A percentile compares a stretch with the other conserved stretches of the same genome.
Conservation (phyloP, 2,329 filamentous ascomycete genomes). For the Metarhizium brunneum region DNA sequence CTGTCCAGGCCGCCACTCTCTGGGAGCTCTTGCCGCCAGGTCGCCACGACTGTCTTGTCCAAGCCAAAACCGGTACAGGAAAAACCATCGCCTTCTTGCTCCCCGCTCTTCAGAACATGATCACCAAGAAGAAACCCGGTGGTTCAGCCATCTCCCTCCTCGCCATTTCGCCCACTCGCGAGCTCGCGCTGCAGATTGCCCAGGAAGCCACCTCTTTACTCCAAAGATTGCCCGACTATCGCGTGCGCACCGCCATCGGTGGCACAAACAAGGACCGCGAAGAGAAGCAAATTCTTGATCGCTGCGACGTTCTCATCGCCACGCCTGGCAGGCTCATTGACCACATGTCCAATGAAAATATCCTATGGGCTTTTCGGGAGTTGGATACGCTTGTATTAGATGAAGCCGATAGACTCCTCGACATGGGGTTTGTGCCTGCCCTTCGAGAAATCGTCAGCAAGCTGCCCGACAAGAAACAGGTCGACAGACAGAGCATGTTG, state of each 20-base stretch:
- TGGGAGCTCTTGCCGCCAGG: conserved; percentile 35
- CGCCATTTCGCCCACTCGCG: conserved; percentile 62
- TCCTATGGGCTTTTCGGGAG: conserved; percentile 54
- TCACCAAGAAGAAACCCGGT: conserved; percentile 30
- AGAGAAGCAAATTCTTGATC: conserved; percentile 59
- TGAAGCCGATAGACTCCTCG: conserved; percentile 72
- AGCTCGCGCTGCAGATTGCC: conserved; percentile 61
- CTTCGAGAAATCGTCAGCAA: conserved; percentile 67
- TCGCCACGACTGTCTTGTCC: conserved; percentile 52
- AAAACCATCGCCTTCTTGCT: conserved; percentile 80
- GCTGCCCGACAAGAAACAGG: conserved; percentile 51
- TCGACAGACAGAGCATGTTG: conserved; percentile 63
- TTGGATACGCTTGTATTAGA: conserved; percentile 76
- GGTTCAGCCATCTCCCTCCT: conserved; percentile 44
- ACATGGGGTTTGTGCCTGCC: conserved; percentile 75
- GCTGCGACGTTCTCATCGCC: conserved; percentile 72
- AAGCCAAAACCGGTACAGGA: conserved; percentile 80
- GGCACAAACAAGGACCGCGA: conserved; percentile 67
- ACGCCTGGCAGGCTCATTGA: conserved; percentile 74
- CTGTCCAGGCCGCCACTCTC: conserved; percentile 44
- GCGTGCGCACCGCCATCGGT: conserved; percentile 70
- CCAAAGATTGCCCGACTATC: conserved; percentile 63
- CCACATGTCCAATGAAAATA: conserved; percentile 65
- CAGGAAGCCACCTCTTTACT: conserved; percentile 64
- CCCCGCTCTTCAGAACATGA: conserved; percentile 71